Evolutionary conservation across 1,284 basidiomycete species (phyloP).

Genomic region (Trichosporon sp.): DNA sequence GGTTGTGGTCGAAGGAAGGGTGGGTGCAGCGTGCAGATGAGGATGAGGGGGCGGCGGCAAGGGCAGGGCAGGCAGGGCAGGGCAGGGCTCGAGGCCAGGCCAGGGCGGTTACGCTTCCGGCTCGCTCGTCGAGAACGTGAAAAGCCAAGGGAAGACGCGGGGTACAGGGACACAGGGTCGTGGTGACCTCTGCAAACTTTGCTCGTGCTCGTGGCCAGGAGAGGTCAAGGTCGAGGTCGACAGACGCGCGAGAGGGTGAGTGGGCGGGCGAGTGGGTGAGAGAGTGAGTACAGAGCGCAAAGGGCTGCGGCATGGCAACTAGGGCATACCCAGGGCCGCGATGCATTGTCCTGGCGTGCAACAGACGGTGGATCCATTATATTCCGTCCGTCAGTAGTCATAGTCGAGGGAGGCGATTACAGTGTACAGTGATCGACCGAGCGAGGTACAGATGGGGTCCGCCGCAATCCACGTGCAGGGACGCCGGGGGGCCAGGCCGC

Average conservation of each 20-base stretch:
- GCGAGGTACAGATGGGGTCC: neutral
- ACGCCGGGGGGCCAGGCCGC: neutral
- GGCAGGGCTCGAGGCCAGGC: neutral
- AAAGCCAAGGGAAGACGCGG: slow-evolving; percentile 1
- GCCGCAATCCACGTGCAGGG: neutral
- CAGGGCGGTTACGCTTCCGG: neutral
- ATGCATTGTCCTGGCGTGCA: too few species aligned
- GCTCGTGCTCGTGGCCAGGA: neutral
- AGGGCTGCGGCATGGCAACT: too few species aligned
- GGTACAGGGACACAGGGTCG: neutral
- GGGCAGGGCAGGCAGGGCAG: neutral
- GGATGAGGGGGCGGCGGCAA: neutral
- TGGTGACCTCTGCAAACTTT: slow-evolving; percentile 4
- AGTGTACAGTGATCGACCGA: neutral
- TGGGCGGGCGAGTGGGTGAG: neutral
- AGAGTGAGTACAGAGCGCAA: too few species aligned
- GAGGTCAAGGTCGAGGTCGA: neutral
- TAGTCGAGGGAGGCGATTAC: neutral
- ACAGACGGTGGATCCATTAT: neutral
- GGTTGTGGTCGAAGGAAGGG: too few species aligned
- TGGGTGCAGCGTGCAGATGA: too few species aligned
- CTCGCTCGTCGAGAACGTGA: neutral
- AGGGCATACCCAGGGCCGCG: too few species aligned
- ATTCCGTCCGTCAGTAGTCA: neutral
- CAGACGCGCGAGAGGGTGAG: neutral